Evolutionary conservation across 2,329 filamentous ascomycete genomes (phyloP), one percentile per base, ranked within the genome.

Genomic region (Fusarium xyrophilum): DNA sequence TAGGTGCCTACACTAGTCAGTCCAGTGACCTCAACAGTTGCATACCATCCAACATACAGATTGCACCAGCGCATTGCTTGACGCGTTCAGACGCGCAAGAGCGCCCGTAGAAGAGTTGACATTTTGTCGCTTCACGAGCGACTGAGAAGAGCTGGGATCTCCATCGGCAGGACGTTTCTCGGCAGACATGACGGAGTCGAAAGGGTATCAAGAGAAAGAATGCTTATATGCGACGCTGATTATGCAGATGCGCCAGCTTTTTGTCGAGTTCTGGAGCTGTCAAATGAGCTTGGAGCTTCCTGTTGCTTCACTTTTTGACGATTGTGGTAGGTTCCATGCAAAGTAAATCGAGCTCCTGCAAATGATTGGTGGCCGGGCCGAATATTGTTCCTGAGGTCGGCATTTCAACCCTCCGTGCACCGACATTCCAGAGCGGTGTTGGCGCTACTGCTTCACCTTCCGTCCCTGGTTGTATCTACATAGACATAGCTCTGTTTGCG

Each of bases 111-210:
- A 82, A 25, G 76, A 79, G 67, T 83, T 79, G 44, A 88, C 79
- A 77, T 96, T 97, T 78, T 95, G 93, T 77, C 95, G 87, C 84
- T 98, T 99, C 66, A 98, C 91, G 39, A 93, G 88, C 72, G 95
- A 86, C 79, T 97, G 92, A 50, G 89, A 89, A 27, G 89, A 88
- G 74, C 90, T 88, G 72, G 95, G 95, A 64, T 92, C 91, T 72
- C 91, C 91, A 65, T 92, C 89, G n/a, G 94, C 93, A 63, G 93
- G 91, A 76, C 96, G 89, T 82, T 99, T 98, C 81, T 97, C 94
- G 67, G 91, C 87, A 35, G 93, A 93, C 94, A 97, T 97, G 63
- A n/a, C 76, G 73, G 38, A 30, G 7, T 51, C 38, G 27, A 19
- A 35, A 47, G 42, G n/a, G 19, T 17, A 47, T 15, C 7, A 36